phyloP scores from a whole-genome alignment of 192 early-diverging fungal species.

The Backusella tarrabulga region DNA sequence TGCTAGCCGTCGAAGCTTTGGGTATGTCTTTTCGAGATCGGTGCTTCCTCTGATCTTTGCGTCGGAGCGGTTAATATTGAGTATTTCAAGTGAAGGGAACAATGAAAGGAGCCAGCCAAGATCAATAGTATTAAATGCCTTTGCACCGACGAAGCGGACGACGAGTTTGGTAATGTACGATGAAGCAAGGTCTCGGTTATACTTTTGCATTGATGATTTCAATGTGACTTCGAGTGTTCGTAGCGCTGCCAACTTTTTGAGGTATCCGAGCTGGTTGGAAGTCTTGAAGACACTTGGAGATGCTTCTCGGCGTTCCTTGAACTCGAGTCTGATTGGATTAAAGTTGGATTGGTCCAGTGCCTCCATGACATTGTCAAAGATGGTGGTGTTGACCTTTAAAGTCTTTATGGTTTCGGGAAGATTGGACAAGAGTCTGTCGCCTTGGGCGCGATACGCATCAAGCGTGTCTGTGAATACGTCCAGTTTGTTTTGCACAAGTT shows the following conservation, averaged over 20 bases:
- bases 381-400: neutral
- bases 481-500: neutral
- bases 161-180: neutral
- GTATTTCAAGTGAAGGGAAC: neutral
- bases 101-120: neutral
- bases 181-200: neutral
- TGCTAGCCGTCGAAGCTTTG: neutral
- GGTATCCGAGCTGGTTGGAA: neutral
- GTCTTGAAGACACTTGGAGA: neutral
- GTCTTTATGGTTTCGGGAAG: neutral
- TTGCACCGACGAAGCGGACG: neutral
- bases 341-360: neutral
- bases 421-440: neutral
- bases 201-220: neutral
- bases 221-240: neutral
- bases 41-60: neutral
- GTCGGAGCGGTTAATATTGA: neutral
- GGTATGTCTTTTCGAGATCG: neutral
- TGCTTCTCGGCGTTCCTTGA: neutral
- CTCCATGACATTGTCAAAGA: neutral
- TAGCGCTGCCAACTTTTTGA: neutral
- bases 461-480: neutral
- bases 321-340: neutral
- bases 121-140: neutral
- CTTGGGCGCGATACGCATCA: neutral